Conservation (phyloP, 2,329 filamentous ascomycete genomes). For the Colletotrichum sp. region DNA sequence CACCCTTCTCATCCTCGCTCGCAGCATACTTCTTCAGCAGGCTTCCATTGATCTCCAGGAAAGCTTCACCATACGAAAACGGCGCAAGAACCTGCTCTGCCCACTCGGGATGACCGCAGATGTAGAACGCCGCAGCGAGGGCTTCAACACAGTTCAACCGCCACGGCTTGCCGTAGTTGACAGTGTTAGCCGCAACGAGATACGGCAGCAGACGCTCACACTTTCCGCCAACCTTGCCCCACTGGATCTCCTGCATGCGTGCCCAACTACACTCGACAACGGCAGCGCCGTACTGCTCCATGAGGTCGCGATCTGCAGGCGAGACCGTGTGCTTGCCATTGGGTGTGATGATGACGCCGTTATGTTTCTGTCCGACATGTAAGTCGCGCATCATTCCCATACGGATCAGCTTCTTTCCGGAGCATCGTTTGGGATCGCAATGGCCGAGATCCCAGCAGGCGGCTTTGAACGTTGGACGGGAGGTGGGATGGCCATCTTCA, state of each 20-base stretch:
- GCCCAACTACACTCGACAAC: constrained; percentile 99
- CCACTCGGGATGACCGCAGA: constrained; percentile 92
- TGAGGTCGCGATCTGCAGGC: constrained; percentile 78
- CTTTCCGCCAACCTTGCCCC: constrained; percentile 88
- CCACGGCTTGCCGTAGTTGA: constrained; percentile 98
- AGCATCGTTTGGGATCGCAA: constrained; percentile 96
- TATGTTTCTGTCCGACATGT: constrained; percentile 87
- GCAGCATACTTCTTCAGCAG: constrained; percentile 84
- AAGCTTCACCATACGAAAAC: constrained; percentile 87
- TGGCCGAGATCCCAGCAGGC: constrained; percentile 98
- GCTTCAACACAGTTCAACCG: constrained; percentile 95
- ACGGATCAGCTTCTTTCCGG: constrained; percentile 91
- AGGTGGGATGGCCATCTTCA: constrained; percentile 20
- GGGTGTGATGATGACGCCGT: constrained; percentile 91
- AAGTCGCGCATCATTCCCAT: constrained; percentile 93
- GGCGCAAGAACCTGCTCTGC: constrained; percentile 80
- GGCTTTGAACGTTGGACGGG: constrained; percentile 75
- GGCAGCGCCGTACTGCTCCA: constrained; percentile 89
- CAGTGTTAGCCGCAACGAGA: constrained; percentile 92
- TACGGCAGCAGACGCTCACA: constrained; percentile 92
- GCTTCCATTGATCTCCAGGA: constrained; percentile 87
- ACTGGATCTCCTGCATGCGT: constrained; percentile 87
- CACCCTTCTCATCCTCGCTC: constrained; percentile 77
- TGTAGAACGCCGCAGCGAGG: constrained; percentile 88
- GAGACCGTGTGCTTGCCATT: constrained; percentile 89